Evolutionary conservation across 2,329 filamentous ascomycete species (phyloP), one percentile per base, ranked within the genome.

Genomic region (Cladophialophora chaetospira): DNA sequence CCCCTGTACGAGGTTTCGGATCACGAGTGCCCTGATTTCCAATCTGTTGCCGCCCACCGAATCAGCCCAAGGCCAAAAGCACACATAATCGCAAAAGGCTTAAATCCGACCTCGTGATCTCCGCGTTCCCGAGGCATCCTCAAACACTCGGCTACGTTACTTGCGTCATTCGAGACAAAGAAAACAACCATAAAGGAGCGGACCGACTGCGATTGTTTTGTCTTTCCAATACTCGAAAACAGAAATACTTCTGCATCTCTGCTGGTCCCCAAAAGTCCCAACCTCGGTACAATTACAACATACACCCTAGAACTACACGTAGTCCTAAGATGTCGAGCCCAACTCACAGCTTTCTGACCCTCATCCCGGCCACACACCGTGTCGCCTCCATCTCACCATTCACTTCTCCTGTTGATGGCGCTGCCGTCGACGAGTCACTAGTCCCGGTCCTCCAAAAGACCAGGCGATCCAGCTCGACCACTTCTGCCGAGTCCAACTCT

Each of bases 401-500:
- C 23, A 57, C 57, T 31, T 55, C 58, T 45, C 25, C 45, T 17
- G 19, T 53, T 21, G 38, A 38, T 26, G 33, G 19, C 19, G 10
- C 46, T 21, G 47, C 17, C 25, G 36, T 25, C 48, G 55, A 47
- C 29, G 59, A 62, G 26, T 46, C 59, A 11, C 28, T 64, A 42
- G 58, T 64, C 15, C 62, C 62, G 13, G 55, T 40, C 13, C 43
- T 61, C 8, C 58, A 64, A 33, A 64, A 64, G 43, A 57, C 62
- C 58, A 57, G 58, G 51, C 61, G 65, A 52, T 62, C 61, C 58
- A 57, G 61, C 58, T 56, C 65, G 48, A 54, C 61, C 50, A 29
- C 55, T 31, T 62, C 65, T 46, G 17, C 58, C 50, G 58, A 57
- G 25, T 62, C 60, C 35, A 57, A 57, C 57, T 44, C 53, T 17